Conservation (phyloP, 2,329 filamentous ascomycete species). For the Pestalotiopsis sp. region DNA sequence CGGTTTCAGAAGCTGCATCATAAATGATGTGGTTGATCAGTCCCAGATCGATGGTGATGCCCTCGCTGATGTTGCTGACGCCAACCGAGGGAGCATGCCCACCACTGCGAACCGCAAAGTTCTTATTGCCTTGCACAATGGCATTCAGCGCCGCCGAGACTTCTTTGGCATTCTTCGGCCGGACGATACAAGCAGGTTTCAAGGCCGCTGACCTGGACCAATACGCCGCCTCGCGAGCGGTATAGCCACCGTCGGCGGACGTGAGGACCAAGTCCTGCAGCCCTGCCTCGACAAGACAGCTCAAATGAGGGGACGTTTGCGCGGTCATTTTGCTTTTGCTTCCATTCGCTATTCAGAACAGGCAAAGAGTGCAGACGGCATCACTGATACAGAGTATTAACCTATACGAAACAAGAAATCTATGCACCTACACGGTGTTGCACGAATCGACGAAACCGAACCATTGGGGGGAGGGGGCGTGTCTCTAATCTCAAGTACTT, state of each 20-base stretch:
- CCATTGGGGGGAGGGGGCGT: too few relatives aligned
- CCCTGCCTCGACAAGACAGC: background rate
- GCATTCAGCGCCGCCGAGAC: background rate
- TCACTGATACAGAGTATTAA: too few relatives aligned
- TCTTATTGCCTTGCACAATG: background rate
- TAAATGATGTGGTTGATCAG: background rate
- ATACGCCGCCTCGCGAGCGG: background rate
- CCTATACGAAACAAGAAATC: too few relatives aligned
- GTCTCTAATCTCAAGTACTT: too few relatives aligned
- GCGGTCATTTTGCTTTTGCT: too few relatives aligned
- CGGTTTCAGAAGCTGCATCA: background rate
- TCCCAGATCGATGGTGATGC: background rate
- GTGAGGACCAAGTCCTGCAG: background rate
- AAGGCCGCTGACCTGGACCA: constrained; percentile 4
- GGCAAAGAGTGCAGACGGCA: too few relatives aligned
- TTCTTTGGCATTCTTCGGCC: background rate
- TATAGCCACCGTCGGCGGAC: background rate
- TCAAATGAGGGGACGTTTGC: too few relatives aligned
- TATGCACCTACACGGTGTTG: too few relatives aligned
- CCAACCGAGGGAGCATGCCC: constrained; percentile 1
- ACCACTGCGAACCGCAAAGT: constrained; percentile 1
- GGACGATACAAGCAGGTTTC: constrained; percentile 1
- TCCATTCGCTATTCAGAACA: too few relatives aligned
- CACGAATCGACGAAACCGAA: too few relatives aligned
- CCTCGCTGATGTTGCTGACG: constrained; percentile 1